Base-by-base conservation (phyloP, 1,139 yeast species). In the Candida tropicalis region DNA sequence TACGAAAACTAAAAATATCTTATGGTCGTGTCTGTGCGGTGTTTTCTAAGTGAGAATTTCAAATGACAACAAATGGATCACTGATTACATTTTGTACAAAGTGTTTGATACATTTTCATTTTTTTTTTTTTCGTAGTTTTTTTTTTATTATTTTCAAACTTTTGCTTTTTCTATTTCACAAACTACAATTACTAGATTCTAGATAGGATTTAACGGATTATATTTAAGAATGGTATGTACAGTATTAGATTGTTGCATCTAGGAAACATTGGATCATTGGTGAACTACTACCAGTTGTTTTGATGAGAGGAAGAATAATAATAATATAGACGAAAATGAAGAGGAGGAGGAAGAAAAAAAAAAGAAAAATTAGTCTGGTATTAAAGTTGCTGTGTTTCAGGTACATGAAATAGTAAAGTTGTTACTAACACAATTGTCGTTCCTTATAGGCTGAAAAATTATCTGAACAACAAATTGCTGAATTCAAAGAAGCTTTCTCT, bases 401-500 rank as follows among this genome's bases (percentile, higher is more conserved):
- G 32, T 27, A 23, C 22, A 15, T 15, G 9, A 15, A 12, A 13
- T 20, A 20, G 23, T n/a, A 12, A n/a, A 11, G 8, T n/a, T n/a
- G 7, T 35, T 35, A 27, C 29, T 35, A 16, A 27, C 29, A 24
- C 7, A 12, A 16, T 18, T 15, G 37, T 18, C 6, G 11, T 17
- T 5, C 24, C 20, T 31, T 15, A 17, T 47, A 78, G 88, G 83
- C 95, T 59, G 95, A 87, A 55, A 87, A 90, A 72, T 81, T 93
- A 60, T 87, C 97, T 39, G 96, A 91, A 65, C 95, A 89, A 70
- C 99, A 93, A 73, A 89, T 91, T 60, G 87, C 95, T 50, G 98
- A 95, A 62, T 93, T 93, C 70, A 90, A 89, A 69, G 99, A 93
- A 75, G 99, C 99, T 10, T 93, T 93, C 65, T 88, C 97, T 46